Evolutionary conservation across 495 filamentous ascomycete genomes (phyloP), one percentile per base, ranked within the genome.

Genomic region (Lasiosphaeris hirsuta): DNA sequence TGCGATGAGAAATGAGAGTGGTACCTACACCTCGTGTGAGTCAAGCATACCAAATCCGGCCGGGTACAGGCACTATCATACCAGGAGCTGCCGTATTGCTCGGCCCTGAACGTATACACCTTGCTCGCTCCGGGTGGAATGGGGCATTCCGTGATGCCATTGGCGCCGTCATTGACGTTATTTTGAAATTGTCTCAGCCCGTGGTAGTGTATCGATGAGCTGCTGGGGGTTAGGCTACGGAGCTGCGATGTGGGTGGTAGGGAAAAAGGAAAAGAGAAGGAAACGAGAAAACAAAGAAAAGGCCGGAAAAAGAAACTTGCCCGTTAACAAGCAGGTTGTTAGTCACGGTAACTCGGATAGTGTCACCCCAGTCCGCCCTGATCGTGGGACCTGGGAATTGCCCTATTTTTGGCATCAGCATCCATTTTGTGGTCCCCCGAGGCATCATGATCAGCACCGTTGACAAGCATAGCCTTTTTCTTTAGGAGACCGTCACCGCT

Each of bases 1-100:
- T 85, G 82, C 7, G 73, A 72, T 6, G 71, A 72, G 67, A 80
- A 83, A 57, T 86, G 83, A 8, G 75, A 74, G 60, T 85, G 83
- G 51, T 79, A 17, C 7, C 15, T 35, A 10, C 8, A 17, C n/a
- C 33, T 1, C 4, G 45, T 36, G 8, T 13, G 15, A 18, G 17
- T 47, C 30, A 47, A n/a, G n/a, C n/a, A n/a, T n/a, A n/a, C n/a
- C n/a, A n/a, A n/a, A n/a, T n/a, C n/a, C n/a, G n/a, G n/a, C n/a
- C n/a, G n/a, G n/a, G n/a, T n/a, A n/a, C n/a, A n/a, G n/a, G n/a
- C n/a, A n/a, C n/a, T n/a, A n/a, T 2, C 23, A 30, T 40, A 84
- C 80, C 80, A 84, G 4, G 69, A 73, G 6, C 75, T 76, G 19
- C 83, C 82, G 58, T 84, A 86, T 43, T 82, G 73, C 39, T 75